Percentiles rank a stretch among this genome's conserved stretches.
phyloP scores from a whole-genome alignment of 192 early-diverging fungal species.

The Mortierella claussenii region DNA sequence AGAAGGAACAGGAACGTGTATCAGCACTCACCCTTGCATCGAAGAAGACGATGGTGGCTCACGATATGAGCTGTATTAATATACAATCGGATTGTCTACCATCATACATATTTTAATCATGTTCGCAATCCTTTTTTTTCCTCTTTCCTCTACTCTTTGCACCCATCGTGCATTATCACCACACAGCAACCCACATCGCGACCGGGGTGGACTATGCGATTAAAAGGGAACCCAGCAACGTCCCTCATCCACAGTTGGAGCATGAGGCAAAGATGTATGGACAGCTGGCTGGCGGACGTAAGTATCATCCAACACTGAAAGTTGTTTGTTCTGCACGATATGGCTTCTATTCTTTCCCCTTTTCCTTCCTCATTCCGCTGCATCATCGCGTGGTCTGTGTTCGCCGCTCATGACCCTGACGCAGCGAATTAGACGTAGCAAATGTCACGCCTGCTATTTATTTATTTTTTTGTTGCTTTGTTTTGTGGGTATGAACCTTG shows the following conservation, averaged over 20 bases:
- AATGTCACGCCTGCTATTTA: not conserved
- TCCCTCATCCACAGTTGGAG: conserved; percentile 57
- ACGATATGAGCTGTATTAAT: no score
- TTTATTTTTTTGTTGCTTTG: conserved; percentile 1
- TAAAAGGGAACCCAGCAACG: conserved; percentile 58
- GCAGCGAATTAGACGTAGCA: not conserved
- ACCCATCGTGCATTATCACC: no score
- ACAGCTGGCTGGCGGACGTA: conserved; percentile 59
- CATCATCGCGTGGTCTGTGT: no score
- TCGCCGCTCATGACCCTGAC: no score
- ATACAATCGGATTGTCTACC: no score
- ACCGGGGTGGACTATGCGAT: conserved; percentile 61
- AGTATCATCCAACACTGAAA: not conserved
- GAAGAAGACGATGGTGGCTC: no score
- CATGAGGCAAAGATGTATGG: conserved; percentile 61
- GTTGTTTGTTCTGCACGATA: conserved; percentile 9
- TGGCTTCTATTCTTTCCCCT: not conserved
- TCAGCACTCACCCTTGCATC: no score
- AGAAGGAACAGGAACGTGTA: no score
- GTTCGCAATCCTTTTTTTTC: no score
- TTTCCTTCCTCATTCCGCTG: conserved; percentile 3
- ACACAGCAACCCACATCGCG: conserved; percentile 56
- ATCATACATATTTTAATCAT: no score
- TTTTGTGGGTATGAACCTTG: no score
- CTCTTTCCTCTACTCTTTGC: no score